Evolutionary conservation across 2,329 filamentous ascomycete genomes (phyloP), one percentile per base, ranked within the genome.

Genomic region (Zalaria sp.): DNA sequence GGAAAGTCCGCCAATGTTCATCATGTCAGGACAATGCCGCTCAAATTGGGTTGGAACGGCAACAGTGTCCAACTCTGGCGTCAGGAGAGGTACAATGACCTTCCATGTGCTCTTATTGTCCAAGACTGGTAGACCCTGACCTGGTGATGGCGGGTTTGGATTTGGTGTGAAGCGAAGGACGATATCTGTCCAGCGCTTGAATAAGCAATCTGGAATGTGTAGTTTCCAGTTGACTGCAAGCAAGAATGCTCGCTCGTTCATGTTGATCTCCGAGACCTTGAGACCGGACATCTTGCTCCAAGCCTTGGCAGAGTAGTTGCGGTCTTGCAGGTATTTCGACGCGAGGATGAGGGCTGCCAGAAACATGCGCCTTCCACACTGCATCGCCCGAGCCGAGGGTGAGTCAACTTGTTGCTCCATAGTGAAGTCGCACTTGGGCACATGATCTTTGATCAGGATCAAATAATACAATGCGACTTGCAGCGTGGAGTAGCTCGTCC

Each of bases 261-360:
- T 82, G 64, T 96, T 96, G 63, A 98, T 96, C 65, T 98, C 91
- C 43, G 76, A 70, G 3, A 87, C 88, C 58, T 84, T 86, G 43
- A 98, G 71, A n/a, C 91, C 91, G 11, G 91, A 96, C 53, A 98
- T 98, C 70, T 94, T 96, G 63, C 89, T 96, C 91, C 91, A 98
- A 35, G 91, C 91, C 43, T 89, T 81, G 38, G 91, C 87, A 9
- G 91, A 96, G 64, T 93, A 98, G 65, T 96, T 98, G 52, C 89
- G 81, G 60, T 98, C 91, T 63, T 98, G 91, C 37, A 98, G 70
- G 59, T 96, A 98, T 68, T 98, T 98, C 31, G 91, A 96, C 2
- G 91, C 91, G 43, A 98, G 72, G 50, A 98, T 96, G 46, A 98
- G 72, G 38, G 89, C 88, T 7, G 91, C 81, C 41, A 98, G 73